Evolutionary conservation across 2,329 filamentous ascomycete species (phyloP), one percentile per base, ranked within the genome.

Genomic region (Knufia petricola): DNA sequence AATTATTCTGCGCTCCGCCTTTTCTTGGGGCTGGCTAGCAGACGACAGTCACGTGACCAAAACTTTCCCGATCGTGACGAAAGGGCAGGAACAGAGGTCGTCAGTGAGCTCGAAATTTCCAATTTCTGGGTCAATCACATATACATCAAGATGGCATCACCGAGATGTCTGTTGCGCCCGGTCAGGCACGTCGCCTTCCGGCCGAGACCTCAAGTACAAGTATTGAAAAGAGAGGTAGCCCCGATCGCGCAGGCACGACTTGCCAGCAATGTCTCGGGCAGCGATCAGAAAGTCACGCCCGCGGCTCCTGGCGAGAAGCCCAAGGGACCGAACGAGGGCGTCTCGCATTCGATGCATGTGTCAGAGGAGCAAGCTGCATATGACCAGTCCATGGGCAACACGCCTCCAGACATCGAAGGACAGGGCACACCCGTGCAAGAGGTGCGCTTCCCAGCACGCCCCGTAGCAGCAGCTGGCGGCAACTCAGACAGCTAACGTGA

Each of bases 391-490:
- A 77, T 71, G 59, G 77, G 79, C 47, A 66, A 72, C 47, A 64
- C 72, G 48, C 71, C 75, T 21, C 82, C 81, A 17, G 81, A 85
- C 59, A 59, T 84, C 30, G 72, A 76, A n/a, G n/a, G n/a, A 42
- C 78, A 83, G 61, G 81, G 81, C 13, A 81, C 81, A 43, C 79
- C 80, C 6, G 73, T 85, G 54, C 73, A 79, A 62, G 81, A 85
- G 67, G 81, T 83, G 60, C 57, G 69, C 53, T 58, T 17, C 28
- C 12, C 12, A 17, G n/a, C n/a, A n/a, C n/a, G n/a, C n/a, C n/a
- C n/a, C n/a, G n/a, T n/a, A n/a, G n/a, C n/a, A n/a, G n/a, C n/a
- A n/a, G n/a, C n/a, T n/a, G n/a, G n/a, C n/a, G n/a, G n/a, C n/a
- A n/a, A n/a, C n/a, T 23, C 13, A 30, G 28, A 39, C 21, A 43